Evolutionary conservation across 2,329 filamentous ascomycete genomes (phyloP).

Genomic region (Beauveria asiatica): DNA sequence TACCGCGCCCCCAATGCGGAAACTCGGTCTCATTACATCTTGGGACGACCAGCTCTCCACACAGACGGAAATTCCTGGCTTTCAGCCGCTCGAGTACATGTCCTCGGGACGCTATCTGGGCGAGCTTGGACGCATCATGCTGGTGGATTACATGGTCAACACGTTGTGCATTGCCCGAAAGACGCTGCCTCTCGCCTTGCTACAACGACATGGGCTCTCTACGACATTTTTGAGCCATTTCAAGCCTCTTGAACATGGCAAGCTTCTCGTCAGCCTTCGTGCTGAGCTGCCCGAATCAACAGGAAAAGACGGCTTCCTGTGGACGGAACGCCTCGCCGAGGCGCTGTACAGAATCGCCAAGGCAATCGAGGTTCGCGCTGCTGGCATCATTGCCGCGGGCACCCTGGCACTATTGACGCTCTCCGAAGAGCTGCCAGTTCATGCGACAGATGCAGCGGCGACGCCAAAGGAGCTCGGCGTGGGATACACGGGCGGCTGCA

Average conservation of each 20-base stretch:
- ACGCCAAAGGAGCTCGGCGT: conserved; percentile 53
- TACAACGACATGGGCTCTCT: conserved; percentile 53
- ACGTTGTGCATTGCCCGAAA: conserved; percentile 30
- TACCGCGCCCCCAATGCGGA: conserved; percentile 56
- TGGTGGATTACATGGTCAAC: conserved; percentile 54
- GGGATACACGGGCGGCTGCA: conserved; percentile 73
- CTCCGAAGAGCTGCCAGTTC: conserved; percentile 53
- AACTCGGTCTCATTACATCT: conserved; percentile 53
- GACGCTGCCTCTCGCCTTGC: conserved; percentile 46
- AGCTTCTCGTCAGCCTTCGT: conserved; percentile 39
- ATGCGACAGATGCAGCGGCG: conserved; percentile 14
- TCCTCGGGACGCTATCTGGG: conserved; percentile 71
- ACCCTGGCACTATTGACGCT: conserved; percentile 61
- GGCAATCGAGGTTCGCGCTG: conserved; percentile 62
- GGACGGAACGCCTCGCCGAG: conserved; percentile 52
- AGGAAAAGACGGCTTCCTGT: conserved; percentile 42
- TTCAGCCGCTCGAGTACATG: conserved; percentile 81
- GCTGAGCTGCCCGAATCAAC: conserved; percentile 43
- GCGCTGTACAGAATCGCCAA: conserved; percentile 59
- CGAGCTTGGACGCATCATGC: conserved; percentile 63
- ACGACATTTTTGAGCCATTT: conserved; percentile 68
- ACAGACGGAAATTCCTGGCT: conserved; percentile 61
- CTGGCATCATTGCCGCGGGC: conserved; percentile 65
- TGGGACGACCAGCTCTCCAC: conserved; percentile 64
- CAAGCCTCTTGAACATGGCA: conserved; percentile 41